Base-by-base conservation (phyloP, 768 basidiomycete species). In the Trametes elegans region DNA sequence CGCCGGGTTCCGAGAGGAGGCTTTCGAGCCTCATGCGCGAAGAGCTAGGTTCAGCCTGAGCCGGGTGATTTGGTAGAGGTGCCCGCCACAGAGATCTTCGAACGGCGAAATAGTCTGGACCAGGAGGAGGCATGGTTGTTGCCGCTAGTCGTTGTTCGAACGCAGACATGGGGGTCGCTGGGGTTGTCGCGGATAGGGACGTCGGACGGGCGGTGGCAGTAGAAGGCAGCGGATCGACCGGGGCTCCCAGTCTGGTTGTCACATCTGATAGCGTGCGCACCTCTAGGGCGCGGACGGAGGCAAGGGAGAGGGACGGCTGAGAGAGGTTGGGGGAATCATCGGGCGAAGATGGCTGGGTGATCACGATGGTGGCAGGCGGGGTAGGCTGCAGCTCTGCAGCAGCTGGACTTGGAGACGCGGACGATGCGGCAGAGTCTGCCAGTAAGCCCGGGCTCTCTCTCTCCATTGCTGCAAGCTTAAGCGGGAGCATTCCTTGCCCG, bases 21-120 rank as follows among this genome's bases (percentile, higher is more conserved):
- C 73, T 68, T 62, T 84, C 62, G 1, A 65, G 57, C 28, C 49
- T 78, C 40, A 73, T 68, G 28, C 75, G 76, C 14, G 79, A 75
- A 1, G 66, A 47, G 21, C 75, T 76, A 9, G 71, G 64, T 16
- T 66, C 59, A 0, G 68, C 49, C 4, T 26, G 61, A 14, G 57
- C 59, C 28, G 65, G 62, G 18, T 62, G 53, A 44, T 59, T 29
- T 23, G 68, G 38, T 66, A 73, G 34, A 59, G 68, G 55, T 2
- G 66, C 71, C 19, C 84, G 73, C 89, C 89, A 92, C 28, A 84
- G 71, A 5, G 74, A 73, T 44, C 87, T 76, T 34, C 89, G 80
- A 0, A 81, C 85, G 16, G 71, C 70, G 68, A 86, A 92, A 63
- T 82, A 74, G 4, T 74, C 79, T 18, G 83, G 84, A 0, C 89